Evolutionary conservation across 2,329 filamentous ascomycete genomes (phyloP).

Genomic region (Endothia cerciana): DNA sequence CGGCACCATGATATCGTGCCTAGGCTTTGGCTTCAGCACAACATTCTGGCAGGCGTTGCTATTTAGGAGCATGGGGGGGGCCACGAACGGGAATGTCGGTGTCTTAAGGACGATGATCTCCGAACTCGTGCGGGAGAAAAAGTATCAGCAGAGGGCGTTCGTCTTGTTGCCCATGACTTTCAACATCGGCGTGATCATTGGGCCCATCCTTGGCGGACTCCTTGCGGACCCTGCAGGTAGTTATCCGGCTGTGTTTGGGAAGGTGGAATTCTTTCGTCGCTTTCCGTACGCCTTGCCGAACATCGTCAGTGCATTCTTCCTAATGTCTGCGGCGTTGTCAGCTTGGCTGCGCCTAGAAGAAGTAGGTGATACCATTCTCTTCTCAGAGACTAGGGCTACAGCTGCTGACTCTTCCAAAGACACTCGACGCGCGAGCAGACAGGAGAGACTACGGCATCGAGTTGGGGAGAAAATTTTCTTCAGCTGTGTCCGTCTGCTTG

Average conservation of each 20-base stretch:
- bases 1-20: constrained; percentile 65
- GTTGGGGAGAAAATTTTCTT: constrained; percentile 42
- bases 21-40: constrained; percentile 73
- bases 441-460: constrained; percentile 48
- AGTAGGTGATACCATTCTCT: constrained; percentile 36
- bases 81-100: constrained; percentile 74
- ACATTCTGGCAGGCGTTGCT: constrained; percentile 64
- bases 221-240: constrained; percentile 50
- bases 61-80: constrained; percentile 68
- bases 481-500: constrained; percentile 35
- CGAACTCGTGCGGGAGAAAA: constrained; percentile 49
- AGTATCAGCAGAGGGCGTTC: constrained; percentile 48
- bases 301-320: constrained; percentile 53
- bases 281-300: constrained; percentile 62
- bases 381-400: too few relatives aligned
- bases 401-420: constrained; percentile 38
- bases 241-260: constrained; percentile 51
- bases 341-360: constrained; percentile 59
- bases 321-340: constrained; percentile 46
- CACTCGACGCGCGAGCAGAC: constrained; percentile 49
- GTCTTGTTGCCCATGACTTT: constrained; percentile 67
- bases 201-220: constrained; percentile 54
- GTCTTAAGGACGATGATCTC: constrained; percentile 72
- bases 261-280: constrained; percentile 48
- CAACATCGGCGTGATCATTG: constrained; percentile 67